Conservation (phyloP, 176 grass and related monocot species). For the Ensete ventricosum region DNA sequence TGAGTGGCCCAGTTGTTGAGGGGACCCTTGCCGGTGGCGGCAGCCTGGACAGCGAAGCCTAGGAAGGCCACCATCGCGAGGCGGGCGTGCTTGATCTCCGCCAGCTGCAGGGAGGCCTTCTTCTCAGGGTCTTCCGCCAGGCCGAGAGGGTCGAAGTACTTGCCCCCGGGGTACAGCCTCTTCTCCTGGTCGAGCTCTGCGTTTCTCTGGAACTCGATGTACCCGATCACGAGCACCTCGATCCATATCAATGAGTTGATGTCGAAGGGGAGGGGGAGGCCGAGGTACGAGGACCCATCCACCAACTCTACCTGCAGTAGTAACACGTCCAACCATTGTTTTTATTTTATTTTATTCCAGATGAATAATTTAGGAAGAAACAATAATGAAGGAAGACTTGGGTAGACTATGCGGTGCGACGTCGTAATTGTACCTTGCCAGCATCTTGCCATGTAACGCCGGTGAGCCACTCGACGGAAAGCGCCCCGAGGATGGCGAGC, state of each 20-base stretch:
- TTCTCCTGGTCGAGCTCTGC: slow-evolving; percentile 52
- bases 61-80: slow-evolving; percentile 94
- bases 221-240: slow-evolving; percentile 90
- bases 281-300: slow-evolving; percentile 92
- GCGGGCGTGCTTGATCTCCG: slow-evolving; percentile 99
- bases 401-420: too few relatives aligned
- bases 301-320: slow-evolving; percentile 65
- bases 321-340: too few relatives aligned
- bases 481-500: slow-evolving; percentile 94
- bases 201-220: slow-evolving; percentile 99
- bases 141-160: neutral
- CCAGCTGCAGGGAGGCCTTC: slow-evolving; percentile 71
- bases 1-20: slow-evolving; percentile 99
- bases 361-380: too few relatives aligned
- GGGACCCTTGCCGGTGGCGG: slow-evolving; percentile 88
- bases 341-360: too few relatives aligned
- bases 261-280: slow-evolving; percentile 84
- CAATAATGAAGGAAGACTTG: too few relatives aligned
- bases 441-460: slow-evolving; percentile 98
- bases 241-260: slow-evolving; percentile 87
- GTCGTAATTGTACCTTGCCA: slow-evolving; percentile 49
- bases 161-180: neutral
- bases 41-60: slow-evolving; percentile 94
- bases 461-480: slow-evolving; percentile 90
- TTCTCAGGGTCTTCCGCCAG: slow-evolving; percentile 67